Conservation (phyloP, 768 basidiomycete genomes). For the Tylopilus cervinicoccineus region DNA sequence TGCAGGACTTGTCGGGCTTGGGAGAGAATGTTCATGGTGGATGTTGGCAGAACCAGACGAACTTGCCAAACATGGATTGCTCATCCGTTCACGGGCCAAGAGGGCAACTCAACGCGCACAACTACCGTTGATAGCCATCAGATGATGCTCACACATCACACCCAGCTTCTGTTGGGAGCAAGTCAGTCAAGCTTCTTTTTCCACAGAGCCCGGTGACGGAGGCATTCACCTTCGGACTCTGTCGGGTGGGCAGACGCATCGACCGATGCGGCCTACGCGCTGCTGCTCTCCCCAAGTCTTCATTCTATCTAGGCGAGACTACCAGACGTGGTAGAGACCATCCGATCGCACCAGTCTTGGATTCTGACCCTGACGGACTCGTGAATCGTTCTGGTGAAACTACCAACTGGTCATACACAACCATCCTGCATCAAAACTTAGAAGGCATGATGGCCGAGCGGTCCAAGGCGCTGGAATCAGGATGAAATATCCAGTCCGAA, state of each 20-base stretch:
- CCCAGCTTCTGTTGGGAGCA: neutral
- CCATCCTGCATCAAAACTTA: neutral
- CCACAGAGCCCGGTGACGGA: neutral
- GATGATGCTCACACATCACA: neutral
- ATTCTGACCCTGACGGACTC: no score
- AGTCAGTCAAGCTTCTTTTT: neutral
- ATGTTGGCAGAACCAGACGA: neutral
- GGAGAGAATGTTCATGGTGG: conserved; percentile 19
- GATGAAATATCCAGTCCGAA: conserved; percentile 31
- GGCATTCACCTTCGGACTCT: neutral
- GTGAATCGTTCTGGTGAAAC: no score
- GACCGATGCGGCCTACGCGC: no score
- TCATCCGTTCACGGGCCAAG: neutral
- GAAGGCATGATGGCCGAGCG: conserved; percentile 49
- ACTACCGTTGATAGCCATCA: neutral
- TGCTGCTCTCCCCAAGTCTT: no score
- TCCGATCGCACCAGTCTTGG: no score
- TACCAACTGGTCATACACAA: neutral
- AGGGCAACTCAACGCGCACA: neutral
- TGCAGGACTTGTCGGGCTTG: conserved; percentile 22
- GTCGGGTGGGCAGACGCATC: neutral
- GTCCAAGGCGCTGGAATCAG: conserved; percentile 59
- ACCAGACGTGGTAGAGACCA: neutral
- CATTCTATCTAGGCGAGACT: neutral
- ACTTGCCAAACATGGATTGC: conserved; percentile 14